A percentile compares a stretch with the other conserved stretches of the same genome.
Evolutionary conservation across 1,284 basidiomycete species (phyloP).

Genomic region (Bjerkandera adusta): DNA sequence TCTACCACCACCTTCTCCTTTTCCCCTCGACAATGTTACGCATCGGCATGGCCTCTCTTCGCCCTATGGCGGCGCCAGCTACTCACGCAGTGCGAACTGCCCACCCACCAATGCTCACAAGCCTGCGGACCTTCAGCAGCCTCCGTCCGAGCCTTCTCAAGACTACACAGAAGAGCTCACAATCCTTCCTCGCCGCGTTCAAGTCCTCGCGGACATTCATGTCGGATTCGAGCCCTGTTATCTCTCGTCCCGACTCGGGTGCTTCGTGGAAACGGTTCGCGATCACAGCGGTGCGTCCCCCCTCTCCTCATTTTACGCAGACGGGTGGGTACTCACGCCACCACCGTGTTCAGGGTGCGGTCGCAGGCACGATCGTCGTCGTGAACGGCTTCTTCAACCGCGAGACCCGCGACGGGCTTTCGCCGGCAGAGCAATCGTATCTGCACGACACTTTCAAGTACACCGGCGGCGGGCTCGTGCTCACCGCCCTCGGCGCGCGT

Average conservation of each 20-base stretch:
- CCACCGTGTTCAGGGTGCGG: slow-evolving; percentile 47
- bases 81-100: slow-evolving; percentile 17
- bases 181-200: slow-evolving; percentile 22
- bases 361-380: slow-evolving; percentile 65
- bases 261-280: slow-evolving; percentile 49
- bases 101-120: slow-evolving; percentile 1
- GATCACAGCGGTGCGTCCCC: slow-evolving; percentile 44
- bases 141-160: slow-evolving; percentile 32
- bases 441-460: slow-evolving; percentile 86
- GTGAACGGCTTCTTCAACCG: slow-evolving; percentile 71
- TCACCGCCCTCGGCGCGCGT: slow-evolving; percentile 80
- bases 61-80: slow-evolving; percentile 23
- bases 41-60: slow-evolving; percentile 11
- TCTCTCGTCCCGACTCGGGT: slow-evolving; percentile 34
- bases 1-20: slow-evolving; percentile 8
- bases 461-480: slow-evolving; percentile 76
- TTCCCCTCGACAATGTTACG: slow-evolving; percentile 11
- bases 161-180: slow-evolving; percentile 23
- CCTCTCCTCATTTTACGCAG: not conserved
- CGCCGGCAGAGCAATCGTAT: slow-evolving; percentile 60
- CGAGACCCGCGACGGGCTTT: slow-evolving; percentile 71
- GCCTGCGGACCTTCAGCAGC: slow-evolving; percentile 29
- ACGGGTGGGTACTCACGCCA: not conserved
- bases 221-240: slow-evolving; percentile 41
- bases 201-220: slow-evolving; percentile 36